phyloP scores from a whole-genome alignment of 306 rosid genomes.

The Cyamopsis tetragonoloba region DNA sequence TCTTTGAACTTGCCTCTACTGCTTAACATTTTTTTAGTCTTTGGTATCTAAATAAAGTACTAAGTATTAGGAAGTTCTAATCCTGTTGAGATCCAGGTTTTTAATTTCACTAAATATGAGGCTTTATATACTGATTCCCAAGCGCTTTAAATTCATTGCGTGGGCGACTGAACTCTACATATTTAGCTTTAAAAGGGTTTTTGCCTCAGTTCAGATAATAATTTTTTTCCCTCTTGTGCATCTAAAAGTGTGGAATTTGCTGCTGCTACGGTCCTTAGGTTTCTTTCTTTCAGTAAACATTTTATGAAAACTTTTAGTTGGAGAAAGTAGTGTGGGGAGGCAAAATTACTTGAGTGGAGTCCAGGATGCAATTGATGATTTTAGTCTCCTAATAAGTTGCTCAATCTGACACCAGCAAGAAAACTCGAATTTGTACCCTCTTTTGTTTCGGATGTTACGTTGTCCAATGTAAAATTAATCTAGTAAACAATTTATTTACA shows the following conservation, averaged over 20 bases:
- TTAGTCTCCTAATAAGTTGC: background rate
- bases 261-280: background rate
- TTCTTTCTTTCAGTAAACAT: background rate
- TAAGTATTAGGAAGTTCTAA: background rate
- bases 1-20: background rate
- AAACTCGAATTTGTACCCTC: background rate
- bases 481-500: background rate
- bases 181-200: background rate
- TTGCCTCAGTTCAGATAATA: background rate
- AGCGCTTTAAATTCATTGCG: background rate
- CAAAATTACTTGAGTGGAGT: background rate
- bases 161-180: background rate
- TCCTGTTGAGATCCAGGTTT: too few relatives aligned
- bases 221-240: background rate
- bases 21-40: background rate
- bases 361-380: constrained; percentile 1
- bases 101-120: background rate
- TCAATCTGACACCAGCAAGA: background rate
- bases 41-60: background rate
- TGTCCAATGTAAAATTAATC: background rate
- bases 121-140: background rate
- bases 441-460: background rate
- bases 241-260: background rate
- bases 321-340: constrained; percentile 5
- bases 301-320: constrained; percentile 2